These are phyloP conservation scores for Pseudopithomyces maydicus DNA, from an alignment of 2,329 filamentous ascomycete species.

Conservation along the genomic window DNA sequence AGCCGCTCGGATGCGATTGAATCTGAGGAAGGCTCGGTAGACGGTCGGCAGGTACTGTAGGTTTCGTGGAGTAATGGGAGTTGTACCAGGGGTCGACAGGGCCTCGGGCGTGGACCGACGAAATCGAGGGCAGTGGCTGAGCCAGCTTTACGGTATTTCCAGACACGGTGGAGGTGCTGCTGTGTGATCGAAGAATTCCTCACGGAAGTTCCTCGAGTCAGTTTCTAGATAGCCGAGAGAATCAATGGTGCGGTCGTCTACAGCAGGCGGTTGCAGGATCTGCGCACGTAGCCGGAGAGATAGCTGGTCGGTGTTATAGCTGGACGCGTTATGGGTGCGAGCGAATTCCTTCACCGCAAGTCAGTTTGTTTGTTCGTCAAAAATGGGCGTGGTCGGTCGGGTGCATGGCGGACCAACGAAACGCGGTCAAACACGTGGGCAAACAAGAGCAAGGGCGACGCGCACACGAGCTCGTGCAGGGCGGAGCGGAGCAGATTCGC, in stretches of 20 bases:
- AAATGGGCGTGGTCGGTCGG: constrained; percentile 21
- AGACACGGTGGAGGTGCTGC: constrained; percentile 12
- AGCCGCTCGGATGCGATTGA: constrained; percentile 66
- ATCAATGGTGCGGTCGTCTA: constrained; percentile 23
- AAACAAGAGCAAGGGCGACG: constrained; percentile 29
- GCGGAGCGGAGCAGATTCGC: neutral
- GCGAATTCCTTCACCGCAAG: constrained; percentile 37
- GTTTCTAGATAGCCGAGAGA: constrained; percentile 32
- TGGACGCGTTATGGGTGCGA: constrained; percentile 22
- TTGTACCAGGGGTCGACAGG: constrained; percentile 75
- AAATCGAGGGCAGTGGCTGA: constrained; percentile 74
- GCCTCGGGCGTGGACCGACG: constrained; percentile 81
- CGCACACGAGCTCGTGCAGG: constrained; percentile 14
- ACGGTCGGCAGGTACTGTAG: constrained; percentile 73
- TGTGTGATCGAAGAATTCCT: constrained; percentile 13
- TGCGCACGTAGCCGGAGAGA: constrained; percentile 36
- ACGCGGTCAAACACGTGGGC: constrained; percentile 35
- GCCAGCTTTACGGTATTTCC: constrained; percentile 86
- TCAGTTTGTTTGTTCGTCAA: constrained; percentile 42
- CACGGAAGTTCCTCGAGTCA: constrained; percentile 22
- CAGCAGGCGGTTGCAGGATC: constrained; percentile 36
- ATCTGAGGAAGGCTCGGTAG: constrained; percentile 73
- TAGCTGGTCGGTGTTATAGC: constrained; percentile 32
- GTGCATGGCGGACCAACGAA: constrained; percentile 29
- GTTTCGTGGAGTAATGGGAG: constrained; percentile 67